phyloP scores from a whole-genome alignment of 2,329 filamentous ascomycete genomes.

The Scleromitrula shiraiana region DNA sequence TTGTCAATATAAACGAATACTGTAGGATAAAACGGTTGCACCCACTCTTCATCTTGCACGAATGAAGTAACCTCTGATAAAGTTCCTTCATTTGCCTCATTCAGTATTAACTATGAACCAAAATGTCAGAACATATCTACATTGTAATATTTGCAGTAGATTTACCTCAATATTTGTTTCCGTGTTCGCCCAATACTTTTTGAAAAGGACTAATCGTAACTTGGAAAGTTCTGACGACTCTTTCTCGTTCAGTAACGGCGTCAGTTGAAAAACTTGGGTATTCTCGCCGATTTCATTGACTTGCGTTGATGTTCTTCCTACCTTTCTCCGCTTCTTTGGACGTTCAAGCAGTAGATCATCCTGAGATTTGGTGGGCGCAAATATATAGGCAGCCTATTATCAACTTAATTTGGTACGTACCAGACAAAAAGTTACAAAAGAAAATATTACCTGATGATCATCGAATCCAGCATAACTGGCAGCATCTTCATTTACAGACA shows the following conservation, averaged over 20 bases:
- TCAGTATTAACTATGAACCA: constrained; percentile 42
- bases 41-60: constrained; percentile 28
- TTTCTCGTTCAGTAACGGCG: constrained; percentile 45
- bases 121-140: constrained; percentile 27
- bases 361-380: constrained; percentile 21
- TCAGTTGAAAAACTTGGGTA: constrained; percentile 33
- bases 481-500: constrained; percentile 26
- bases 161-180: constrained; percentile 54
- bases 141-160: not conserved
- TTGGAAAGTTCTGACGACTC: constrained; percentile 42
- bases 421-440: not conserved
- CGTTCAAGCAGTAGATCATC: constrained; percentile 18
- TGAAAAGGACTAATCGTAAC: constrained; percentile 52
- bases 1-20: too few relatives aligned
- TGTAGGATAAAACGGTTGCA: too few relatives aligned
- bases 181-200: constrained; percentile 55
- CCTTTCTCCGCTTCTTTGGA: constrained; percentile 31
- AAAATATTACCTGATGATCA: constrained; percentile 28
- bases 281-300: not conserved
- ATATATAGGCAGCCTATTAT: constrained; percentile 32
- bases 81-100: constrained; percentile 53
- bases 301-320: constrained; percentile 20
- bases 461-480: constrained; percentile 24
- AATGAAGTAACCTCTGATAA: constrained; percentile 51
- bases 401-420: not conserved